Evolutionary conservation across 108 stramenopile species (phyloP).

Genomic region (Pinguiococcus pyrenoidosus): DNA sequence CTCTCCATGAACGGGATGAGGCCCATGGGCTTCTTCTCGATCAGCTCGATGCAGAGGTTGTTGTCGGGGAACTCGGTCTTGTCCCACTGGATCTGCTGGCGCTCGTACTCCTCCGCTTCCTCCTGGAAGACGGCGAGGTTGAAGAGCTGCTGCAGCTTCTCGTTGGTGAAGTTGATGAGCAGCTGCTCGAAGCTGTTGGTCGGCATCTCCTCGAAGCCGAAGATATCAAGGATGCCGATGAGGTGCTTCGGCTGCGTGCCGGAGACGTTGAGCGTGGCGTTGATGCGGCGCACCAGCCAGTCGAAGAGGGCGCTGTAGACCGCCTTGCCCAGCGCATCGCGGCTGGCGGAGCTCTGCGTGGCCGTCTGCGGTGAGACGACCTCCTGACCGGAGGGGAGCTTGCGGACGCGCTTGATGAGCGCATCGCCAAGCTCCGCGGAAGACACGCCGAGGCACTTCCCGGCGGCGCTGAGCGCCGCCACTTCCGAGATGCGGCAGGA

Average conservation of each 20-base stretch:
- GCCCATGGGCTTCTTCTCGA: slow-evolving; percentile 52
- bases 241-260: no score
- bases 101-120: slow-evolving; percentile 47
- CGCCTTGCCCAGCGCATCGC: slow-evolving; percentile 90
- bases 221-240: slow-evolving; percentile 90
- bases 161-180: slow-evolving; percentile 93
- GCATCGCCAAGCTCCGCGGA: slow-evolving; percentile 10
- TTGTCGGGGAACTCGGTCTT: slow-evolving; percentile 56
- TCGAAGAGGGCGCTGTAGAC: slow-evolving; percentile 83
- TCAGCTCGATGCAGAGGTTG: slow-evolving; percentile 59
- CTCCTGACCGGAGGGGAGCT: slow-evolving; percentile 48
- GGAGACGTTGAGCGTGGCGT: no score
- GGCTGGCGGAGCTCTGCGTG: slow-evolving; percentile 58
- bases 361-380: slow-evolving; percentile 60
- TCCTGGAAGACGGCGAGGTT: slow-evolving; percentile 1
- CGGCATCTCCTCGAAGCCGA: slow-evolving; percentile 85
- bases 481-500: slow-evolving; percentile 36
- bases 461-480: slow-evolving; percentile 45
- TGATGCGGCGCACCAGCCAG: slow-evolving; percentile 77
- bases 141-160: slow-evolving; percentile 72
- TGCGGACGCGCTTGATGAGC: slow-evolving; percentile 59
- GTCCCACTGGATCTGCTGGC: slow-evolving; percentile 63
- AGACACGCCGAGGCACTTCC: slow-evolving; percentile 57
- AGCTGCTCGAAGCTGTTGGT: slow-evolving; percentile 75
- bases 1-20: slow-evolving; percentile 8